Evolutionary conservation across 208 protist genomes (phyloP).

Genomic region (Lotmaria passim): DNA sequence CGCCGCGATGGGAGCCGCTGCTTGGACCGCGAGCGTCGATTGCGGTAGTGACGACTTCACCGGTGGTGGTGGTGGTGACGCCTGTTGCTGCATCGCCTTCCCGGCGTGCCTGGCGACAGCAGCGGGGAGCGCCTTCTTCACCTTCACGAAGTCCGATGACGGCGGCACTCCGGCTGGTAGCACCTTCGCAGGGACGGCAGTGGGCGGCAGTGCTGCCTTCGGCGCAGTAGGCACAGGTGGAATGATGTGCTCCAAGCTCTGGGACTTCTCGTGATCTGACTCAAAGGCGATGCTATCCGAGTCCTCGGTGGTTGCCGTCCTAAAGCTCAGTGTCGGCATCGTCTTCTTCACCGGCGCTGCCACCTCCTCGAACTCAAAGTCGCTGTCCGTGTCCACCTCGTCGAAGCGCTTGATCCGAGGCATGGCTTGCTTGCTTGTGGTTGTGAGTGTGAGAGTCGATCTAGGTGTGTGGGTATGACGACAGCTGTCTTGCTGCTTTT

Average conservation of each 20-base stretch:
- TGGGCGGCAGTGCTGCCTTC: neutral
- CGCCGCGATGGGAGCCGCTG: neutral
- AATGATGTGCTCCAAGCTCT: slow-evolving; percentile 14
- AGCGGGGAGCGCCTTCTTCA: slow-evolving; percentile 10
- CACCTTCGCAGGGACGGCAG: neutral
- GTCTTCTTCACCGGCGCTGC: slow-evolving; percentile 11
- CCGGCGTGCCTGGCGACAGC: neutral
- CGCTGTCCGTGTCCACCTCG: slow-evolving; percentile 55
- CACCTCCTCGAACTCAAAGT: slow-evolving; percentile 37
- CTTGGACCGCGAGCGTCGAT: neutral
- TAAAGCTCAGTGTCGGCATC: slow-evolving; percentile 40
- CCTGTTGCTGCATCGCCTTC: slow-evolving; percentile 3
- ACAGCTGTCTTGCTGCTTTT: too few relatives aligned
- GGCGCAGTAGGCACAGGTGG: neutral
- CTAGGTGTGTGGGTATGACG: neutral
- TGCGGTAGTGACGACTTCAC: neutral
- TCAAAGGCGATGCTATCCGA: slow-evolving; percentile 30
- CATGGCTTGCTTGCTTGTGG: slow-evolving; percentile 6
- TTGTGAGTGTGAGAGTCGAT: neutral
- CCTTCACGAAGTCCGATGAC: neutral
- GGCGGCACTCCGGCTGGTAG: slow-evolving; percentile 4
- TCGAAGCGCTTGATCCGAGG: slow-evolving; percentile 38
- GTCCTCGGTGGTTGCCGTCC: slow-evolving; percentile 24
- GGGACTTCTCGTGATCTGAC: slow-evolving; percentile 26
- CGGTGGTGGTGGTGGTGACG: neutral